A percentile compares a stretch with the other conserved stretches of the same genome.
phyloP scores from a whole-genome alignment of 2,329 filamentous ascomycete species.

The Verruconis gallopava region DNA sequence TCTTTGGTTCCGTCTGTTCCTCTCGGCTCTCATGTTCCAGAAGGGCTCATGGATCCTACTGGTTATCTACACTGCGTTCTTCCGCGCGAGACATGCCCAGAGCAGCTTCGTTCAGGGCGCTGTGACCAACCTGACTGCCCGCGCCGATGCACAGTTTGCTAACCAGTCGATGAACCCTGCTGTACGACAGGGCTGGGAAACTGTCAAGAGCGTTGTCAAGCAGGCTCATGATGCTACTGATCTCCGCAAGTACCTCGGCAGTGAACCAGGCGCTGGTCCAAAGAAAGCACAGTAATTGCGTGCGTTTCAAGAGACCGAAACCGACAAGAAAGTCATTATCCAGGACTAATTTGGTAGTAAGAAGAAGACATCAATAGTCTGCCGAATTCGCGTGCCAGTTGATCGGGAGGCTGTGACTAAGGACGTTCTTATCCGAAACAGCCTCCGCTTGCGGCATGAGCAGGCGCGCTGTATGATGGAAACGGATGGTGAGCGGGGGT shows the following conservation, averaged over 20 bases:
- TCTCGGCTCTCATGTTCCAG: constrained; percentile 75
- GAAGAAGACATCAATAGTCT: too few species aligned
- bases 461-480: too few species aligned
- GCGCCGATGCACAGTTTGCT: constrained; percentile 69
- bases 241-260: constrained; percentile 56
- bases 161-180: constrained; percentile 77
- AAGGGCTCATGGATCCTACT: constrained; percentile 85
- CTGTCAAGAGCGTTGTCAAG: constrained; percentile 56
- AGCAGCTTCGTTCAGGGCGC: constrained; percentile 85
- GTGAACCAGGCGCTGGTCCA: constrained; percentile 19
- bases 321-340: neutral
- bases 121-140: constrained; percentile 57
- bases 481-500: too few species aligned
- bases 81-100: constrained; percentile 80
- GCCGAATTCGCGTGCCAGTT: too few species aligned
- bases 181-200: constrained; percentile 68
- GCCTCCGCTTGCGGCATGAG: too few species aligned
- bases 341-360: too few species aligned
- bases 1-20: constrained; percentile 70
- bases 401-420: too few species aligned
- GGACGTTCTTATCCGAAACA: too few species aligned
- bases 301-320: neutral
- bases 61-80: constrained; percentile 75
- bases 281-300: constrained; percentile 9
- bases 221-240: constrained; percentile 74